Evolutionary conservation across 352 stramenopile genomes (phyloP).

Genomic region (Achlya hypogyna): DNA sequence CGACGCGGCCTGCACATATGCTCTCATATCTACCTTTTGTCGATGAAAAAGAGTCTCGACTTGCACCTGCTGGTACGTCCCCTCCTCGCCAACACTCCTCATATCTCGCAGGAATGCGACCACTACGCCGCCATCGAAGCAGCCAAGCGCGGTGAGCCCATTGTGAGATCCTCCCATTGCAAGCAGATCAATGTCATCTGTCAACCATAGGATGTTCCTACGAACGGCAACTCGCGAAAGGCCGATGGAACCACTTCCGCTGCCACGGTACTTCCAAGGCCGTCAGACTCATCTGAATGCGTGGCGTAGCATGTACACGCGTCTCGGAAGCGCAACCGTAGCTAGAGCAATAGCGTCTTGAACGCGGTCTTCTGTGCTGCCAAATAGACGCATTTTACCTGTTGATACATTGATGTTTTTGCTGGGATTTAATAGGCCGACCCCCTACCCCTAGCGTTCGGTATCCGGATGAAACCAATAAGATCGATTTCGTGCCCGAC

Average conservation of each 20-base stretch:
- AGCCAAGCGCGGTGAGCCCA: not conserved
- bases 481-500: not conserved
- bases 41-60: constrained; percentile 6
- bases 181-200: no score
- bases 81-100: not conserved
- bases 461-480: no score
- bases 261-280: no score
- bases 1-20: not conserved
- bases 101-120: constrained; percentile 4
- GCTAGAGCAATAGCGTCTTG: not conserved
- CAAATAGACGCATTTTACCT: not conserved
- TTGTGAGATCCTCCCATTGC: no score
- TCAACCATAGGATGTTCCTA: no score
- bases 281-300: no score
- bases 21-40: constrained; percentile 10
- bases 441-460: not conserved
- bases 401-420: not conserved
- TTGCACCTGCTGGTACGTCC: constrained; percentile 11
- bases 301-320: no score
- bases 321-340: not conserved
- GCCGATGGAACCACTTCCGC: no score
- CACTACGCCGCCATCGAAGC: not conserved
- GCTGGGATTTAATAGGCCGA: not conserved
- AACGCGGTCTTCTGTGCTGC: not conserved
- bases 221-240: no score